These are phyloP conservation scores for Carex cristatella DNA, from an alignment of 176 grass and related monocot species.

Conservation along the genomic window DNA sequence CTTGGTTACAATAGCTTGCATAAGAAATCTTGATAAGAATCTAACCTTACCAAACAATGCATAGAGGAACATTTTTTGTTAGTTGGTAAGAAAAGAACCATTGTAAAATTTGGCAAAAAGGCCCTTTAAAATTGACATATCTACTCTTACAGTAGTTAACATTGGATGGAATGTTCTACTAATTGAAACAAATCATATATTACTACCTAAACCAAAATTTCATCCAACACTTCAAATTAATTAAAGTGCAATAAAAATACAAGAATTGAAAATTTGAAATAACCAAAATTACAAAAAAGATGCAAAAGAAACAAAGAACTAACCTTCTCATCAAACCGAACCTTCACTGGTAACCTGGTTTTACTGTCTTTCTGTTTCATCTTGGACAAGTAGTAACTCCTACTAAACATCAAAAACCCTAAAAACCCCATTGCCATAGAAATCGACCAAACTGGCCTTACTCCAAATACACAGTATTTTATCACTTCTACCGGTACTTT, in stretches of 20 bases:
- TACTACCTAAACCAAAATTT: not conserved
- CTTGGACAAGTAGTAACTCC: conserved; percentile 14
- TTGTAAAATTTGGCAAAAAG: not conserved
- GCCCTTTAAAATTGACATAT: not conserved
- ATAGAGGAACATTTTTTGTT: not conserved
- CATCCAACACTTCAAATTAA: not conserved
- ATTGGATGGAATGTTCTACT: not conserved
- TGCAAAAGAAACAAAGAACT: not conserved
- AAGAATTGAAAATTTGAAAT: not conserved
- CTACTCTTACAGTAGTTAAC: not conserved
- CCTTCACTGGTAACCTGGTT: not conserved
- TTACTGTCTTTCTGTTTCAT: conserved; percentile 17
- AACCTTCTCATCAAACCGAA: conserved; percentile 27
- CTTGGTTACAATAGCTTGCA: not conserved
- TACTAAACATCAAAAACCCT: conserved; percentile 23
- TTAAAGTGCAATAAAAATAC: not conserved
- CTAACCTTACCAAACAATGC: not conserved
- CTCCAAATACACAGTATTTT: conserved; percentile 19
- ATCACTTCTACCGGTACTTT: conserved; percentile 12
- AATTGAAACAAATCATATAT: not conserved
- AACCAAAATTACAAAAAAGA: not conserved
- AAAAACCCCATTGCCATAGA: conserved; percentile 23
- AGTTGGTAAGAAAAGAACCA: conserved; percentile 2
- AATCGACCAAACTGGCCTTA: conserved; percentile 21
- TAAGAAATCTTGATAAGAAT: not conserved